Base-by-base conservation (phyloP, 2,329 filamentous ascomycete species). In the Nothomitra cinnamomea region DNA sequence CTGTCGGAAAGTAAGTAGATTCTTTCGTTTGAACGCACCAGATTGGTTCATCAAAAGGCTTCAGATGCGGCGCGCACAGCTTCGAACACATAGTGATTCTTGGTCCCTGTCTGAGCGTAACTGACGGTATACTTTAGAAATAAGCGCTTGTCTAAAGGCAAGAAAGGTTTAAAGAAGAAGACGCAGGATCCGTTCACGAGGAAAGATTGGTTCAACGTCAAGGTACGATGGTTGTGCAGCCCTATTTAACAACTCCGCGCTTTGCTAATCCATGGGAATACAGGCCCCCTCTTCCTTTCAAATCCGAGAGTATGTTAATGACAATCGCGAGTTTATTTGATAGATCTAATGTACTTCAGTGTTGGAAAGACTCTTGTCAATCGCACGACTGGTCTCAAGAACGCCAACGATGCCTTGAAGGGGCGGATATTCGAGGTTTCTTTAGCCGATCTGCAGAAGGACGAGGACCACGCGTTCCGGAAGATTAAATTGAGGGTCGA, bases 121-220 rank as follows among this genome's bases (percentile, higher is more conserved):
- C 35, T 49, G 15, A 49, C 25, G 10, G 7, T 5, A 49, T 17
- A 25, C 10, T 10, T n/a, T 42, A 88, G 84, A 87, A 98, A 98
- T 84, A 98, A 98, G 88, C 88, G 92, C 81, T 83, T 98, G 79
- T 96, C 92, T 63, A 98, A 98, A 83, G 92, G 92, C 78, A 98
- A 96, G 87, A 98, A 98, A 83, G 90, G 92, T 74, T 80, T 96
- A 72, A 96, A 96, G 87, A 96, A 98, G 90, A 90, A 90, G 78
- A 90, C 89, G 68, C 77, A 84, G 66, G 92, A 98, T 74, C 90
- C 92, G 68, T 96, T 96, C 80, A 81, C 89, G 68, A 86, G 90
- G 72, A 98, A 98, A 82, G 92, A 96, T 73, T 96, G 94, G 87
- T 98, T 89, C 78, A 86, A 84, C 68, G 83, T 98, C 75, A 96